Conservation (phyloP, 768 basidiomycete genomes). For the Gloeostereum incarnatum region DNA sequence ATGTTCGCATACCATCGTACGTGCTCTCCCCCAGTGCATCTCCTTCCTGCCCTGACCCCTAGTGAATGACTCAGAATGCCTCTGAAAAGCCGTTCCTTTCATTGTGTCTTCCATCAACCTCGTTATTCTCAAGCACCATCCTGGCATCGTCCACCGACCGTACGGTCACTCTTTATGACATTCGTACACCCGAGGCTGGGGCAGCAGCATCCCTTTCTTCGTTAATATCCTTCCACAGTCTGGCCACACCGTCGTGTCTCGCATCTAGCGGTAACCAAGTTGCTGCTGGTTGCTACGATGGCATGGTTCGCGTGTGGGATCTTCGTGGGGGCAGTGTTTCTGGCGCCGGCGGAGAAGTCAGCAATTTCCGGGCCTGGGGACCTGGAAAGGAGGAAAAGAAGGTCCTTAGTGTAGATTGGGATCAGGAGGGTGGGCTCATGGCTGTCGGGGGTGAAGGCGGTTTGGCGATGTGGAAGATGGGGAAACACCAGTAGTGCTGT, state of each 20-base stretch:
- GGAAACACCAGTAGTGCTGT: no score
- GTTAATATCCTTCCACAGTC: constrained; percentile 51
- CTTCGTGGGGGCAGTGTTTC: constrained; percentile 61
- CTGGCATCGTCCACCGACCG: constrained; percentile 70
- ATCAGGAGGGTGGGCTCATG: constrained; percentile 39
- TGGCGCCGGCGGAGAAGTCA: constrained; percentile 49
- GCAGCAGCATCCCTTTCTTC: constrained; percentile 24
- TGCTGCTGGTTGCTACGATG: constrained; percentile 71
- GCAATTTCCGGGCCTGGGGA: constrained; percentile 55
- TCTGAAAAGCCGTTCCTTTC: constrained; percentile 75
- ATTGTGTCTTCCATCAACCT: constrained; percentile 45
- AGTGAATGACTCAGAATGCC: constrained; percentile 38
- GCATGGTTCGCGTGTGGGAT: constrained; percentile 73
- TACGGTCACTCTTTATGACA: constrained; percentile 62
- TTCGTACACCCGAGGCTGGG: constrained; percentile 33
- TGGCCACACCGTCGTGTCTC: constrained; percentile 63
- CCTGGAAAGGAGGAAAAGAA: constrained; percentile 46
- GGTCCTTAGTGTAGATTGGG: constrained; percentile 54
- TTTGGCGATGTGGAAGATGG: constrained; percentile 53
- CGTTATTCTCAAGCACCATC: constrained; percentile 31
- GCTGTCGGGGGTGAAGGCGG: constrained; percentile 59
- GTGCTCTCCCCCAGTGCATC: constrained; percentile 15
- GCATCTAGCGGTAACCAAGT: constrained; percentile 39
- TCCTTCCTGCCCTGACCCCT: constrained; percentile 2
- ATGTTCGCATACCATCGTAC: constrained; percentile 60